Percentiles rank a stretch among this genome's conserved stretches.
phyloP scores from a whole-genome alignment of 73 alveolate genomes.

The Paramecium primaurelia region DNA sequence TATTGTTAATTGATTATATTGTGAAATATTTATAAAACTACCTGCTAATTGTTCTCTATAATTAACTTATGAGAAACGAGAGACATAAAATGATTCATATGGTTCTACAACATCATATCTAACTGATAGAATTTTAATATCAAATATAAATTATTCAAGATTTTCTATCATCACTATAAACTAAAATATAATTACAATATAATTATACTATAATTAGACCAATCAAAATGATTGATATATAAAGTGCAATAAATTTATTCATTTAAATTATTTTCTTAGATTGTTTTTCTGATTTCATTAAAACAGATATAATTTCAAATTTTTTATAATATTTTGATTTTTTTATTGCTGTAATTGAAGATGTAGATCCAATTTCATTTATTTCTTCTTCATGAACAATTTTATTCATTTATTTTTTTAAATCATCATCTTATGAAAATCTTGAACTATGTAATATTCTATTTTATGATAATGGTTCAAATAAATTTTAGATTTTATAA shows the following conservation, averaged over 20 bases:
- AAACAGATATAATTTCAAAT: background rate
- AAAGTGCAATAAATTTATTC: background rate
- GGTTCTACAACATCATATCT: constrained; percentile 25
- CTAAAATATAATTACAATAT: background rate
- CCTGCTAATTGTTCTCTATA: background rate
- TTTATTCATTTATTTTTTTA: background rate
- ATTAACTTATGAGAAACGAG: background rate
- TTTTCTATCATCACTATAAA: background rate
- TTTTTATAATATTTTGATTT: constrained; percentile 18
- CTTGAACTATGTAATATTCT: background rate
- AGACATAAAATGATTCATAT: background rate
- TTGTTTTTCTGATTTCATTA: background rate
- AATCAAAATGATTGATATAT: background rate
- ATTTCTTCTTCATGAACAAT: background rate
- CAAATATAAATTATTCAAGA: background rate
- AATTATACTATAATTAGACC: background rate
- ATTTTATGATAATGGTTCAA: background rate
- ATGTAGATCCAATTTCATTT: background rate
- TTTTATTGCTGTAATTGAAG: background rate
- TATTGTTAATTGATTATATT: background rate
- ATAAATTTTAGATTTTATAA: background rate
- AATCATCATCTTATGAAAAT: background rate
- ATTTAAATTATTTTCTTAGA: background rate
- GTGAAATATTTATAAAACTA: background rate
- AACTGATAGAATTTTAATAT: background rate